Conservation (phyloP, 441 rosid genomes). For the Pelargonium citronellum region DNA sequence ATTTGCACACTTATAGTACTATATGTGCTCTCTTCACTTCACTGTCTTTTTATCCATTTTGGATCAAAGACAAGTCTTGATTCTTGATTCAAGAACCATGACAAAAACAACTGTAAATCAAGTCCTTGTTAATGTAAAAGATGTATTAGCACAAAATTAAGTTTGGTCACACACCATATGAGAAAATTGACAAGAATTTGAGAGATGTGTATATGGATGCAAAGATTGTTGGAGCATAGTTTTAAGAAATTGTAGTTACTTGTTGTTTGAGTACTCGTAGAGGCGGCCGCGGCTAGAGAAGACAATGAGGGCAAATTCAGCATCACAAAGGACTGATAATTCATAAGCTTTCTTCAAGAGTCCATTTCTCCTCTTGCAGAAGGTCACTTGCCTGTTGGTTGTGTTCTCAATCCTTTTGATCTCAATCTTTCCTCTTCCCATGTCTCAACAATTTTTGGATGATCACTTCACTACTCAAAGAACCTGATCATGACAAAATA, state of each 20-base stretch:
- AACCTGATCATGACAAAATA: background rate
- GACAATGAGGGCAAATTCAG: slow-evolving; percentile 57
- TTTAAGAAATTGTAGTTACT: slow-evolving; percentile 25
- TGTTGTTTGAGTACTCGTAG: slow-evolving; percentile 60
- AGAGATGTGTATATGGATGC: background rate
- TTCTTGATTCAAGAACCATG: too few relatives aligned
- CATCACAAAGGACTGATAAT: slow-evolving; percentile 52
- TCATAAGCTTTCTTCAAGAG: slow-evolving; percentile 60
- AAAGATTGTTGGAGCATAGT: background rate
- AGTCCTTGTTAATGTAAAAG: background rate
- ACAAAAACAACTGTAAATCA: too few relatives aligned
- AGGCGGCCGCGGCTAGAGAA: slow-evolving; percentile 65
- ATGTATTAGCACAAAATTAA: background rate
- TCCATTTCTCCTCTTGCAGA: slow-evolving; percentile 66
- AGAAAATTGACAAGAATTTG: too few relatives aligned
- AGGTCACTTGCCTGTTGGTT: slow-evolving; percentile 60
- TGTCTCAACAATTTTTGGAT: background rate
- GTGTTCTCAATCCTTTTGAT: slow-evolving; percentile 72
- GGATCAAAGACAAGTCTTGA: too few relatives aligned
- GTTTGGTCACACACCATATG: too few relatives aligned
- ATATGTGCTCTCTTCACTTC: too few relatives aligned
- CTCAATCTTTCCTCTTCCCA: slow-evolving; percentile 73
- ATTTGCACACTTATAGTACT: too few relatives aligned
- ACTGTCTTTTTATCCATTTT: too few relatives aligned
- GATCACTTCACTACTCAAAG: background rate